Evolutionary conservation across 371 early-diverging fungal genomes (phyloP).

Genomic region (Basidiobolus meristosporus): DNA sequence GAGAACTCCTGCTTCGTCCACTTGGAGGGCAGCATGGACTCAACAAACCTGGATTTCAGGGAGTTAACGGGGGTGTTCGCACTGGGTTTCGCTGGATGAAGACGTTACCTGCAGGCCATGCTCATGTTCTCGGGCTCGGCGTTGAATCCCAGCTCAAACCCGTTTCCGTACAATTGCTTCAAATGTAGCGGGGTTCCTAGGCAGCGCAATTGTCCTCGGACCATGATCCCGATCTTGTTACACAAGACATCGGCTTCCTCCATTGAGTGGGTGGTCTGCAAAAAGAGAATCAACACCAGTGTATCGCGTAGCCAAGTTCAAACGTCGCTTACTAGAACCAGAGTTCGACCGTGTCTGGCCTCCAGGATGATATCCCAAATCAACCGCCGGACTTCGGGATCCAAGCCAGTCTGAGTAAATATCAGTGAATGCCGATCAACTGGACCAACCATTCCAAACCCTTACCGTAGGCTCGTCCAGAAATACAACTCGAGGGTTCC

Average conservation of each 20-base stretch:
- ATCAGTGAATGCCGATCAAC: conserved; percentile 9
- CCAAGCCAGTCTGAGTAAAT: conserved; percentile 20
- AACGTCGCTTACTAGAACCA: conserved; percentile 14
- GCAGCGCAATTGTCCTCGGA: conserved; percentile 37
- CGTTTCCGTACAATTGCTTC: conserved; percentile 47
- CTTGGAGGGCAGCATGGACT: conserved; percentile 14
- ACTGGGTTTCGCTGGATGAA: conserved; percentile 3
- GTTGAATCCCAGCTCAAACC: conserved; percentile 27
- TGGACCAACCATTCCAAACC: neutral
- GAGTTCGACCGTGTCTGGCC: conserved; percentile 27
- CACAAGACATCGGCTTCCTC: conserved; percentile 51
- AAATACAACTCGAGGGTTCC: conserved; percentile 21
- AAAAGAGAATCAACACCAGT: too few species aligned
- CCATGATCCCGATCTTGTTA: conserved; percentile 41
- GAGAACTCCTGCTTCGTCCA: conserved; percentile 17
- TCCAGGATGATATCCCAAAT: conserved; percentile 45
- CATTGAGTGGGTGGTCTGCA: conserved; percentile 40
- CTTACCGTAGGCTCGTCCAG: conserved; percentile 25
- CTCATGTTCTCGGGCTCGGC: conserved; percentile 10
- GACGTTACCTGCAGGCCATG: conserved; percentile 10
- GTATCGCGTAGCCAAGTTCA: too few species aligned
- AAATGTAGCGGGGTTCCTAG: conserved; percentile 28
- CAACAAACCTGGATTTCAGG: conserved; percentile 6
- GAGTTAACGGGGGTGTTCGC: conserved; percentile 4
- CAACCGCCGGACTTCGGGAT: conserved; percentile 42